Evolutionary conservation across 78 protist genomes (phyloP).

Genomic region (Cavenderia fasciculata): DNA sequence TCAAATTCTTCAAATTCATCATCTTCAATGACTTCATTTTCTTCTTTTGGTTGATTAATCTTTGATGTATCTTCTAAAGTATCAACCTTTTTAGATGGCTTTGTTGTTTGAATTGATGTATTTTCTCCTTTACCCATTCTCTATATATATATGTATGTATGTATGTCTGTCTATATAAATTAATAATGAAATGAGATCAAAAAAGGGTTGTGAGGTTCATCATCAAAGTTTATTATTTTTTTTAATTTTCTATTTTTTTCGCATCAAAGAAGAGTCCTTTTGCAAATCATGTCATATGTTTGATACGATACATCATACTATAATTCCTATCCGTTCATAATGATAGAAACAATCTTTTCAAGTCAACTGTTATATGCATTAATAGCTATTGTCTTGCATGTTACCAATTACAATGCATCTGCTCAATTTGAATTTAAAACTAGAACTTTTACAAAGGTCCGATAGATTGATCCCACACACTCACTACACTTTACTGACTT

Average conservation of each 20-base stretch:
- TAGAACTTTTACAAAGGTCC: slow-evolving; percentile 64
- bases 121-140: slow-evolving; percentile 10
- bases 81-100: slow-evolving; percentile 5
- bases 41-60: slow-evolving; percentile 28
- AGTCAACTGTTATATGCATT: slow-evolving; percentile 28
- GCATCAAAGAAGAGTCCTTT: no score
- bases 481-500: background rate
- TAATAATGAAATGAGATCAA: no score
- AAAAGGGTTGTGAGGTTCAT: no score
- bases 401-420: slow-evolving; percentile 73
- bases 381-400: slow-evolving; percentile 67
- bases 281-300: no score
- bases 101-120: background rate
- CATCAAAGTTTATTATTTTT: no score
- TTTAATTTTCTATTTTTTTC: no score
- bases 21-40: slow-evolving; percentile 68
- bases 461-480: background rate
- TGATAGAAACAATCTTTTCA: no score
- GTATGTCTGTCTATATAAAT: no score
- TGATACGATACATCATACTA: no score
- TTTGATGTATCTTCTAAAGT: slow-evolving; percentile 17
- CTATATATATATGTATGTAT: background rate
- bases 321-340: no score
- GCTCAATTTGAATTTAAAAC: slow-evolving; percentile 79
- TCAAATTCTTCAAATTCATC: slow-evolving; percentile 85